Percentiles rank a stretch among this genome's conserved stretches.
These are phyloP conservation scores for Plantago elongata DNA, from an alignment of 257 asterid genomes.

Conservation along the genomic window DNA sequence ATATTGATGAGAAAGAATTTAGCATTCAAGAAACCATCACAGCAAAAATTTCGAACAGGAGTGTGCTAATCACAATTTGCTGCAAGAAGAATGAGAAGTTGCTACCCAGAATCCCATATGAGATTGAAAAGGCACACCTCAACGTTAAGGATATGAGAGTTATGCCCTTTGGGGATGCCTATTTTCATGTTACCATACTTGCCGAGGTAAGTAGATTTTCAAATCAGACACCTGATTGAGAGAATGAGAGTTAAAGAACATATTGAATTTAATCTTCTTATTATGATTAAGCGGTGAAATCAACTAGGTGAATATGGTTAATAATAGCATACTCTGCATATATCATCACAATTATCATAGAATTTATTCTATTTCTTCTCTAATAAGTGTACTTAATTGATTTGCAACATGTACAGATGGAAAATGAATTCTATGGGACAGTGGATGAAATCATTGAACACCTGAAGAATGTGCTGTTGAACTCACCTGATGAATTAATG, in stretches of 20 bases:
- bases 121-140: conserved; percentile 30
- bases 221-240: background rate
- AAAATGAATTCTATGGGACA: conserved; percentile 10
- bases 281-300: no score
- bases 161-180: conserved; percentile 28
- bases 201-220: conserved; percentile 24
- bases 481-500: background rate
- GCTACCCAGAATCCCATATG: conserved; percentile 12
- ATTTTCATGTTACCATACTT: conserved; percentile 28
- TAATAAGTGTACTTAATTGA: background rate
- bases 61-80: conserved; percentile 28
- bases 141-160: conserved; percentile 27
- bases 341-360: background rate
- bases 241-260: background rate
- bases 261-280: no score
- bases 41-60: conserved; percentile 23
- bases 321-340: no score
- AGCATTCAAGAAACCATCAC: conserved; percentile 16
- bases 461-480: conserved; percentile 4
- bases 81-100: conserved; percentile 23
- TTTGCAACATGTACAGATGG: conserved; percentile 5
- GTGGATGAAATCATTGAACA: conserved; percentile 12
- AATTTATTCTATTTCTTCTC: background rate
- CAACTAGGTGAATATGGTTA: no score
- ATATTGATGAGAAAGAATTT: background rate